Evolutionary conservation across 352 stramenopile genomes (phyloP).

Genomic region (Globisporangium parvum): DNA sequence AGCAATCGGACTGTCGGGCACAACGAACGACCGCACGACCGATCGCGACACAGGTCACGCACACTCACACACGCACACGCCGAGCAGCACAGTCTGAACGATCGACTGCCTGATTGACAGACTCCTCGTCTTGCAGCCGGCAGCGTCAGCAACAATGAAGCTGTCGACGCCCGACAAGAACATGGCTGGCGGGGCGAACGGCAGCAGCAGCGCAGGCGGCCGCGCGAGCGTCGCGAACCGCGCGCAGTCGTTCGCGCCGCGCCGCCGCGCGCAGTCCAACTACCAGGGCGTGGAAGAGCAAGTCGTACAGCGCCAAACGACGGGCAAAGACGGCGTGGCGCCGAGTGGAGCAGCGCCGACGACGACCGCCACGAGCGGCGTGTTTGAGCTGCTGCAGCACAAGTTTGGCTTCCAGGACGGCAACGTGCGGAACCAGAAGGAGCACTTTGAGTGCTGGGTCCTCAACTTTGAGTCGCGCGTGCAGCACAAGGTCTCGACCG

Average conservation of each 20-base stretch:
- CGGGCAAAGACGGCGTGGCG: conserved; percentile 29
- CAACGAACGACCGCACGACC: no score
- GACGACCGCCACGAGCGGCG: conserved; percentile 17
- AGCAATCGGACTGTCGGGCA: no score
- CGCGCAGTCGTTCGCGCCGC: conserved; percentile 14
- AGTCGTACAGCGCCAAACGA: conserved; percentile 11
- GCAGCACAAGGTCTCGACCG: conserved; percentile 16
- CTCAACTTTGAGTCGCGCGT: conserved; percentile 80
- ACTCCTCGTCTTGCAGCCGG: no score
- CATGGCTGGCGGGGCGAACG: neutral
- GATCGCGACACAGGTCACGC: no score
- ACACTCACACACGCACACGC: no score
- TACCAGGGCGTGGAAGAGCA: conserved; percentile 67
- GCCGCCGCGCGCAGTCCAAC: conserved; percentile 63
- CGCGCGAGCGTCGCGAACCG: conserved; percentile 14
- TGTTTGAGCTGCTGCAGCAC: conserved; percentile 77
- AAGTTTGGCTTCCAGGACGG: conserved; percentile 87
- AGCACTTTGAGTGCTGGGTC: conserved; percentile 82
- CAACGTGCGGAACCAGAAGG: conserved; percentile 79
- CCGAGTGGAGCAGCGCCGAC: conserved; percentile 10
- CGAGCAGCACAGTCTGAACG: no score
- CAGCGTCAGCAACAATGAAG: conserved; percentile 7
- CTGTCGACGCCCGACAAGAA: conserved; percentile 11
- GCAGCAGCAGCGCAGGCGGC: conserved; percentile 2
- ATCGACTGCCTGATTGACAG: no score